A percentile compares a stretch with the other conserved stretches of the same genome.
Evolutionary conservation across 805 yeast species (phyloP).

Genomic region (Metschnikowia peoriensis): DNA sequence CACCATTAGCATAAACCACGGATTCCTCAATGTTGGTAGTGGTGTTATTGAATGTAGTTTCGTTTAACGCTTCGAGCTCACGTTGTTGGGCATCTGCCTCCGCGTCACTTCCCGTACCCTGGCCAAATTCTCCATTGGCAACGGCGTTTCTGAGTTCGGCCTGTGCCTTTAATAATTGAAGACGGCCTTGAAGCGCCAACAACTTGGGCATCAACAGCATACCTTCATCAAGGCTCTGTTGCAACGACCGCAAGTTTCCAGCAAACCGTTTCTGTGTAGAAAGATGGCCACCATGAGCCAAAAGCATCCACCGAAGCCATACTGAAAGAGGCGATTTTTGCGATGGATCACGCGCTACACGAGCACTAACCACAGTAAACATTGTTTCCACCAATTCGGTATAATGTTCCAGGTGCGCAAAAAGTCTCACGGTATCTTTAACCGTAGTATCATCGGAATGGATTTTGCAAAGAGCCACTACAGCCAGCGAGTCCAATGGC

Average conservation of each 20-base stretch:
- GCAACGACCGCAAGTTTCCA: slow-evolving; percentile 55
- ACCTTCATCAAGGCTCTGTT: slow-evolving; percentile 53
- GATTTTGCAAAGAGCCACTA: slow-evolving; percentile 24
- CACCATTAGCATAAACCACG: slow-evolving; percentile 40
- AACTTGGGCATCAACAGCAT: slow-evolving; percentile 62
- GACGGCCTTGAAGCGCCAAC: slow-evolving; percentile 80
- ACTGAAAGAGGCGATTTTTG: slow-evolving; percentile 31
- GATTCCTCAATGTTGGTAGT: slow-evolving; percentile 29
- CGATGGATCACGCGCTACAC: slow-evolving; percentile 30
- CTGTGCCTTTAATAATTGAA: slow-evolving; percentile 75
- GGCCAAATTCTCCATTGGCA: slow-evolving; percentile 15
- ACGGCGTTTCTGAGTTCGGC: slow-evolving; percentile 54
- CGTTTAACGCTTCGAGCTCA: slow-evolving; percentile 17
- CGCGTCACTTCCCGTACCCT: slow-evolving; percentile 7
- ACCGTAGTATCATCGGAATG: slow-evolving; percentile 32
- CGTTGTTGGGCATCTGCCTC: slow-evolving; percentile 18
- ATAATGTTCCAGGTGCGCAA: slow-evolving; percentile 33
- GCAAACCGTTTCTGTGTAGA: slow-evolving; percentile 51
- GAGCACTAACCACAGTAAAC: slow-evolving; percentile 27
- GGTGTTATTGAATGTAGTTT: slow-evolving; percentile 17
- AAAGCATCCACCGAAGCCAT: slow-evolving; percentile 83
- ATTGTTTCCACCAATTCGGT: slow-evolving; percentile 19
- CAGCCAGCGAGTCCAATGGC: slow-evolving; percentile 10
- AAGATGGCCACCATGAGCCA: slow-evolving; percentile 66
- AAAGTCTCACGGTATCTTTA: slow-evolving; percentile 34